Base-by-base conservation (phyloP, 2,329 filamentous ascomycete genomes). In the Trichoderma endophyticum region DNA sequence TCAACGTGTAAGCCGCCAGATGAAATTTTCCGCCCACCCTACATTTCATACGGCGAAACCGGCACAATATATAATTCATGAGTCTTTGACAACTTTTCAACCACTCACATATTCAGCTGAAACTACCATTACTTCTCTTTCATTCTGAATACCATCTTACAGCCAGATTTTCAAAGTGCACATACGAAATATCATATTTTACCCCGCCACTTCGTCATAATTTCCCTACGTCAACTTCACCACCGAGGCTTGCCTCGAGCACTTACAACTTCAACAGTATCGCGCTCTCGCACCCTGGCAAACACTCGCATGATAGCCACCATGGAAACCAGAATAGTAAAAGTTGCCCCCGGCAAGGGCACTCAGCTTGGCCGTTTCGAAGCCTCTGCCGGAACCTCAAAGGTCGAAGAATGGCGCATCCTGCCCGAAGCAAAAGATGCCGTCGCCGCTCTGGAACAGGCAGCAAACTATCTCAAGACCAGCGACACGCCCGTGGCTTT, bases 401-500 rank as follows among this genome's bases (percentile, higher is more conserved):
- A 63, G 30, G 75, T 87, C 63, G 81, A 84, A 62, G 80, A 78
- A 71, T 88, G 86, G 86, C 78, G 82, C 36, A 75, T 86, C 32
- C 74, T 76, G 18, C 72, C 75, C 0, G 77, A 79, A 7, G 75
- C 80, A 7, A 74, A 76, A 26, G 77, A 78, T 7, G 79, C 80
- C 7, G 72, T 85, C 51, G 77, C 75, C 1, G 79, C 82, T 30
- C 85, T 97, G 48, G 82, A 84, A 72, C 83, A 89, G 70, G 93
- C 93, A 1, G 93, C 93, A 3, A 79, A 86, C 14, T 86, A 90
- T 74, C 84, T 97, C 43, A 87, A 85, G 66, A 85, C 85, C 21
- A 90, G 87, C 66, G 87, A 93, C 78, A 87, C 87, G 4, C 96
- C 96, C 5, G 94, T 99, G 62, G 96, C 93, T 1, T 99, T 99